A percentile compares a stretch with the other conserved stretches of the same genome.
Conservation (phyloP, 768 basidiomycete species). For the Leccinellum luteum region DNA sequence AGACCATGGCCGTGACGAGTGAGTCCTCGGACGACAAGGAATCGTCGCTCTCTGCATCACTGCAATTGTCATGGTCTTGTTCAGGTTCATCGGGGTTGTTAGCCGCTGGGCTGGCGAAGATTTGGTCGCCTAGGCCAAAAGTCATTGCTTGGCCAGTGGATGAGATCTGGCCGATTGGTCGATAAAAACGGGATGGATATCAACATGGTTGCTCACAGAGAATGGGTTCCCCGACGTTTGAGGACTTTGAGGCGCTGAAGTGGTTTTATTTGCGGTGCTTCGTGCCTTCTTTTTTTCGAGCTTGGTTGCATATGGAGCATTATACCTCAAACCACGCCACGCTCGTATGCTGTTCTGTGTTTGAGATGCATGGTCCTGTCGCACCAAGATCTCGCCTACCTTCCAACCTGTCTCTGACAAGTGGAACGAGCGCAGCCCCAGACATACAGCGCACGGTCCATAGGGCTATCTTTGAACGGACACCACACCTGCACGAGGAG, state of each 20-base stretch:
- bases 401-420: conserved; percentile 76
- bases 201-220: conserved; percentile 43
- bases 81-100: conserved; percentile 15
- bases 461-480: conserved; percentile 79
- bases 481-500: conserved; percentile 88
- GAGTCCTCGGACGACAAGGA: conserved; percentile 44
- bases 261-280: conserved; percentile 39
- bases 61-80: conserved; percentile 23
- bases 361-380: conserved; percentile 11
- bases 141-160: conserved; percentile 29
- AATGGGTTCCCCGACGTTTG: conserved; percentile 61
- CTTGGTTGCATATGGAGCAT: conserved; percentile 72
- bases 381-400: conserved; percentile 47
- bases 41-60: conserved; percentile 36
- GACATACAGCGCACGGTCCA: conserved; percentile 82
- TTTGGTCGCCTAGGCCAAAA: conserved; percentile 62
- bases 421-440: conserved; percentile 73
- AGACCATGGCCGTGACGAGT: conserved; percentile 57
- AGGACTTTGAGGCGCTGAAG: conserved; percentile 28
- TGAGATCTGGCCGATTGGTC: conserved; percentile 23
- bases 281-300: conserved; percentile 53
- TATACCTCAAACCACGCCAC: conserved; percentile 73
- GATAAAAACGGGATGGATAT: not conserved
- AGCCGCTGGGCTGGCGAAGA: conserved; percentile 48
- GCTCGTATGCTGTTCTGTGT: conserved; percentile 61